Base-by-base conservation (phyloP, 495 filamentous ascomycete species). In the Penicillium simplicissimum region DNA sequence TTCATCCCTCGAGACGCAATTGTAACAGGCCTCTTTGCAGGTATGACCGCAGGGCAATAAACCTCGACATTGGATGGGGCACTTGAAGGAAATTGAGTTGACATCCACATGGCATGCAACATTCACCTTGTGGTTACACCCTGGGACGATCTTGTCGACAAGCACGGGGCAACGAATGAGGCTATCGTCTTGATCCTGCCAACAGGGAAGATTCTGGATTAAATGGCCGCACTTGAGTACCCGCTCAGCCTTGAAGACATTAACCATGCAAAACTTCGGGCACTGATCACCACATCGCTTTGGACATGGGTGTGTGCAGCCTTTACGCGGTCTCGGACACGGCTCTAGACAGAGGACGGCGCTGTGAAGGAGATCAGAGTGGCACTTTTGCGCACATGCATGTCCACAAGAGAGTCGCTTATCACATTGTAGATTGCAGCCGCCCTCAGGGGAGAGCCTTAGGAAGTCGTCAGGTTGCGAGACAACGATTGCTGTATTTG, bases 321-420 rank as follows among this genome's bases (percentile, higher is more conserved):
- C 78, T 37, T 71, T 73, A 40, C 78, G 82, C 0, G 76, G 70
- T n/a, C 87, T 74, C 6, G 72, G 80, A 40, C 90, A 93, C 2
- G 74, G 73, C 67, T 90, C 82, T 19, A 82, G 71, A 62, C 90
- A 95, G 19, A 70, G 69, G 19, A 88, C 81, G 5, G 82, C 84
- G 13, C 84, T 71, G 65, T 94, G 91, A 10, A 93, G 73, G 1
- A 78, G 33, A 5, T 84, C 71, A 0, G 90, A 87, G 74, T 96
- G 92, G 63, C 90, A 94, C 66, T 83, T 86, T 34, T 82, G 83
- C 21, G 74, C 67, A 67, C 92, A 96, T 0, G 81, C 67, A 75
- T 95, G 90, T 0, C 91, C 91, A 64, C 92, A 94, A 0, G 55
- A 34, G n/a, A 93, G 79, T 35, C 87, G 76, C 55, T 79, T 73